phyloP scores from a whole-genome alignment of 139 green algal genomes.

The Gonium pectorale region DNA sequence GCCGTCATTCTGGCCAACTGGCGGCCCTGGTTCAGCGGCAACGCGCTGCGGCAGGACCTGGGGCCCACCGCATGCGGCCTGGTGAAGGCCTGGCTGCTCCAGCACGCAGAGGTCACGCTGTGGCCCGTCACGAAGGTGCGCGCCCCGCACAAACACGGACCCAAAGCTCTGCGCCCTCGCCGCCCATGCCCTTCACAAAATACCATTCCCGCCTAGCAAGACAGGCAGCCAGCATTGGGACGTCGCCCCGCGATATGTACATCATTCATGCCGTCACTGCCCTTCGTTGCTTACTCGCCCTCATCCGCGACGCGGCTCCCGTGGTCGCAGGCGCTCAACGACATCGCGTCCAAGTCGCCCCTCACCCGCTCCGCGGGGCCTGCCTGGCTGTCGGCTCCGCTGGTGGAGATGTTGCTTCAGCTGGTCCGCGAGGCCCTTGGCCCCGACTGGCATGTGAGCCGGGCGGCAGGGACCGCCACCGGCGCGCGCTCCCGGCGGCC shows the following conservation, averaged over 20 bases:
- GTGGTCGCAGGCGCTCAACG: background rate
- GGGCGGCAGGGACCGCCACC: background rate
- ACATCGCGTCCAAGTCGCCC: background rate
- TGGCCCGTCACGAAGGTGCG: background rate
- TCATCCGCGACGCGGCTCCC: too few species aligned
- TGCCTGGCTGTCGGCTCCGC: slow-evolving; percentile 1
- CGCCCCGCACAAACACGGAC: too few species aligned
- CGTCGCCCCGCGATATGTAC: too few species aligned
- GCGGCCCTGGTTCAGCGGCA: background rate
- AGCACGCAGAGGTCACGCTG: background rate
- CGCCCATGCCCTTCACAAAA: background rate
- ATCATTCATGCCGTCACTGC: too few species aligned
- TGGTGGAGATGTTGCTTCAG: slow-evolving; percentile 17
- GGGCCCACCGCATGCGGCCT: background rate
- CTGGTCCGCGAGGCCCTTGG: background rate
- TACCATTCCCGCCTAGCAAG: too few species aligned
- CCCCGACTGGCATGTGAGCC: background rate
- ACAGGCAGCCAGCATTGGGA: too few species aligned
- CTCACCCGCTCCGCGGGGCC: background rate
- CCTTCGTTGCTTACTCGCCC: too few species aligned
- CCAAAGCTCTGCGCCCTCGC: background rate
- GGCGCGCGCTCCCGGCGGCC: background rate
- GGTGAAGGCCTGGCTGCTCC: background rate
- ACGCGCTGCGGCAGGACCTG: background rate
- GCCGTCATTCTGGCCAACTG: background rate